phyloP scores from a whole-genome alignment of 371 early-diverging fungal species.

The Encephalitozoon hellem region DNA sequence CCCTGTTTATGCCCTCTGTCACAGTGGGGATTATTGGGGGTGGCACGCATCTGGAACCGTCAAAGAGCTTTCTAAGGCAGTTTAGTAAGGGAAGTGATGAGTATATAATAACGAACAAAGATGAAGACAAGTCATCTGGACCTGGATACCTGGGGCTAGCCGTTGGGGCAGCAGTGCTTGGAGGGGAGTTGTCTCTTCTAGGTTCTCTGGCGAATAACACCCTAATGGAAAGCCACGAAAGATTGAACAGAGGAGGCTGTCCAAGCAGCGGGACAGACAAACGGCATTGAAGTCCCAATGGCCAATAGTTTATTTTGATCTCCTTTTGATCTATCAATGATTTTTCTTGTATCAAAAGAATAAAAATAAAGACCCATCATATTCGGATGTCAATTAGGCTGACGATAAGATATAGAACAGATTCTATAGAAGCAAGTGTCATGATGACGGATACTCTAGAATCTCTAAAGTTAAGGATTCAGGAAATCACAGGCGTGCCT shows the following conservation, averaged over 20 bases:
- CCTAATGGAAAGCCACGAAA: slow-evolving; percentile 35
- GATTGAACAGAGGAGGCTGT: slow-evolving; percentile 17
- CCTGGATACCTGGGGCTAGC: slow-evolving; percentile 71
- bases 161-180: slow-evolving; percentile 81
- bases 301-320: slow-evolving; percentile 20
- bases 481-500: slow-evolving; percentile 26
- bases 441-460: slow-evolving; percentile 37
- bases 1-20: slow-evolving; percentile 83
- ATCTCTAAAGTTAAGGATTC: slow-evolving; percentile 49
- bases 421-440: slow-evolving; percentile 35
- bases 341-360: slow-evolving; percentile 10
- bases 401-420: slow-evolving; percentile 44
- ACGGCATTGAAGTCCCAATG: background rate
- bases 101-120: slow-evolving; percentile 64
- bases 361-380: slow-evolving; percentile 26
- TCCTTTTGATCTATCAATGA: slow-evolving; percentile 19
- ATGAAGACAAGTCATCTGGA: slow-evolving; percentile 67
- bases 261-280: background rate
- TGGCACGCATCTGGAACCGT: slow-evolving; percentile 76
- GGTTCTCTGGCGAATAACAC: slow-evolving; percentile 56
- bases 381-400: slow-evolving; percentile 36
- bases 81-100: slow-evolving; percentile 75
- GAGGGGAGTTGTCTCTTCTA: slow-evolving; percentile 80
- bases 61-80: slow-evolving; percentile 75
- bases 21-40: slow-evolving; percentile 90